Evolutionary conservation across 2,329 filamentous ascomycete genomes (phyloP).

Genomic region (Apiospora phragmitis): DNA sequence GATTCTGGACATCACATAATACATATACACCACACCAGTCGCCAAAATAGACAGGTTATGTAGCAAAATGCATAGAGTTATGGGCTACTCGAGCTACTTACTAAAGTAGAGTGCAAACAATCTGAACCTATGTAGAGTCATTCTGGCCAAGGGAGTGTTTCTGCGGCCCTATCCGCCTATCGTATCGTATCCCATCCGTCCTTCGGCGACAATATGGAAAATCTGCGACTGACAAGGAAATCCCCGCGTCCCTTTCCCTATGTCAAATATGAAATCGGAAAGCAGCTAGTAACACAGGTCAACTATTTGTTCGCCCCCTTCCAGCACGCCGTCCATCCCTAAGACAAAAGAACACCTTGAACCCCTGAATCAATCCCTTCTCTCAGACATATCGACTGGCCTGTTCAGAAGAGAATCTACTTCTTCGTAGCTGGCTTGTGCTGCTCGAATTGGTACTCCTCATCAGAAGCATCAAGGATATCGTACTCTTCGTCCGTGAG

Average conservation of each 20-base stretch:
- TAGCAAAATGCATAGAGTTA: neutral
- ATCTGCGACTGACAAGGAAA: neutral
- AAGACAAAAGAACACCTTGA: neutral
- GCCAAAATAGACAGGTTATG: neutral
- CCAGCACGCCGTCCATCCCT: constrained; percentile 1
- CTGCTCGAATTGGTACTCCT: constrained; percentile 69
- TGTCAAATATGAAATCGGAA: neutral
- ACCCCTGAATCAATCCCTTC: neutral
- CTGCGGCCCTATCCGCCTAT: neutral
- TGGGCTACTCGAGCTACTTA: neutral
- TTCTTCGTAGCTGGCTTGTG: constrained; percentile 36
- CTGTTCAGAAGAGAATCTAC: constrained; percentile 17
- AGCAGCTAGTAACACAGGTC: constrained; percentile 9
- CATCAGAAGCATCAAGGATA: constrained; percentile 90
- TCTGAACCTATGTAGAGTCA: constrained; percentile 7
- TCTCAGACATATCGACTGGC: neutral
- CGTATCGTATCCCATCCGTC: neutral
- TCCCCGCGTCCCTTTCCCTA: neutral
- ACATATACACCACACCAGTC: neutral
- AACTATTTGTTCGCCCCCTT: constrained; percentile 4
- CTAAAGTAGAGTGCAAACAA: constrained; percentile 1
- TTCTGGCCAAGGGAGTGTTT: constrained; percentile 11
- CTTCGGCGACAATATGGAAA: neutral
- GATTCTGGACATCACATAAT: too few species aligned
- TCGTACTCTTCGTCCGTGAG: constrained; percentile 98